Percentiles rank a stretch among this genome's conserved stretches.
phyloP scores from a whole-genome alignment of 2,329 filamentous ascomycete genomes.

The Proliferodiscus dingleyae region DNA sequence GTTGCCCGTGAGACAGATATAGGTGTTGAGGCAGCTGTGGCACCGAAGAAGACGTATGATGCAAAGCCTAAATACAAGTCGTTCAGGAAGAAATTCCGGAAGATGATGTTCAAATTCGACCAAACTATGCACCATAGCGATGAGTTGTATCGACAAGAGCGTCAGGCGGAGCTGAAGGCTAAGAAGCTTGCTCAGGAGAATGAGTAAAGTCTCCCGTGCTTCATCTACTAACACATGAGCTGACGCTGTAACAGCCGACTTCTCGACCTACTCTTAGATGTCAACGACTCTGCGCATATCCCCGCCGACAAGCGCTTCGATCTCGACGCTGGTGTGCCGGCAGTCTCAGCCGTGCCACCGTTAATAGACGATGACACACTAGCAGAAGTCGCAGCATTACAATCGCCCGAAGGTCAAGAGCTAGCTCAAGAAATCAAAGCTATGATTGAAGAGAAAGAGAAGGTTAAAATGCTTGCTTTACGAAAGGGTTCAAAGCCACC shows the following conservation, averaged over 20 bases:
- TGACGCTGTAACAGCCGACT: slow-evolving; percentile 59
- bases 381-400: slow-evolving; percentile 14
- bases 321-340: slow-evolving; percentile 41
- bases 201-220: slow-evolving; percentile 58
- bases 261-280: slow-evolving; percentile 80
- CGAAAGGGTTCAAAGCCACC: slow-evolving; percentile 12
- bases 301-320: slow-evolving; percentile 71
- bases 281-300: slow-evolving; percentile 81
- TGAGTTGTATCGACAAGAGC: slow-evolving; percentile 73
- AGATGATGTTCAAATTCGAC: slow-evolving; percentile 78
- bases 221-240: background rate
- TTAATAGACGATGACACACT: slow-evolving; percentile 25
- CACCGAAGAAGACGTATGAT: slow-evolving; percentile 19
- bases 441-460: slow-evolving; percentile 22
- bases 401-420: slow-evolving; percentile 25
- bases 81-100: slow-evolving; percentile 84
- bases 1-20: slow-evolving; percentile 11
- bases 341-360: slow-evolving; percentile 21
- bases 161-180: slow-evolving; percentile 73
- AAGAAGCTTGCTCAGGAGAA: slow-evolving; percentile 86
- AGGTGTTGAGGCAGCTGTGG: slow-evolving; percentile 10
- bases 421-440: slow-evolving; percentile 25
- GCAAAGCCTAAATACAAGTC: slow-evolving; percentile 33
- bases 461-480: background rate
- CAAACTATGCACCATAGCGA: slow-evolving; percentile 76